Percentiles rank a stretch among this genome's conserved stretches.
Evolutionary conservation across 495 filamentous ascomycete species (phyloP).

Genomic region (Penicillium maclennaniae): DNA sequence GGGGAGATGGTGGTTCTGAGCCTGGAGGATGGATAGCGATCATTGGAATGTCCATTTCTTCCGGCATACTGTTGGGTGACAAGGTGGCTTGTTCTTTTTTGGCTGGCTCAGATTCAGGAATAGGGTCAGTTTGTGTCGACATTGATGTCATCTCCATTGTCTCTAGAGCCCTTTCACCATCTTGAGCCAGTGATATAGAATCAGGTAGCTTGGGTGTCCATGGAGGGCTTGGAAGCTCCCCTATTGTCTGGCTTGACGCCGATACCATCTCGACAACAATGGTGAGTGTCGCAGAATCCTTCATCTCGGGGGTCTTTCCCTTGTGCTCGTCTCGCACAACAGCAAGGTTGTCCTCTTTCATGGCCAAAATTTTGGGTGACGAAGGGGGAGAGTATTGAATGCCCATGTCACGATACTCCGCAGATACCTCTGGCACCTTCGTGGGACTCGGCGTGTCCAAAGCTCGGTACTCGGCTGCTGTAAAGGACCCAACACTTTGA

Average conservation of each 20-base stretch:
- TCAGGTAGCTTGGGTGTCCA: constrained; percentile 58
- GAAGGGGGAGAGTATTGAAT: constrained; percentile 79
- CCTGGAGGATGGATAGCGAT: constrained; percentile 64
- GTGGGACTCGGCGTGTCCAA: constrained; percentile 13
- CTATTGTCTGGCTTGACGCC: constrained; percentile 65
- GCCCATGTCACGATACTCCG: constrained; percentile 65
- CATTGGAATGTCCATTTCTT: constrained; percentile 49
- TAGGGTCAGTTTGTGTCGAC: constrained; percentile 68
- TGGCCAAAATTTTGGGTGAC: constrained; percentile 54
- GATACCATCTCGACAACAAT: constrained; percentile 60
- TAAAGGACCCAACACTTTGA: constrained; percentile 25
- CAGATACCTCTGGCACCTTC: constrained; percentile 8
- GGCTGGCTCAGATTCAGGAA: constrained; percentile 6
- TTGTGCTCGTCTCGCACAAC: background rate
- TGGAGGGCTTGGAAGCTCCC: constrained; percentile 63
- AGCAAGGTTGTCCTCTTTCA: background rate
- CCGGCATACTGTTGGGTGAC: constrained; percentile 19
- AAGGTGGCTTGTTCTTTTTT: constrained; percentile 12
- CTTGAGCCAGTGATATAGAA: constrained; percentile 24
- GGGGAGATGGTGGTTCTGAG: constrained; percentile 61
- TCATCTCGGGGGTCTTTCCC: constrained; percentile 14
- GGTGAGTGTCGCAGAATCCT: constrained; percentile 29
- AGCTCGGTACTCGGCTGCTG: constrained; percentile 19
- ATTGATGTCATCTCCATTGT: constrained; percentile 43
- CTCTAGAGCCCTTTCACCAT: constrained; percentile 9